Conservation (phyloP, 1,284 basidiomycete species). For the Amylostereum areolatum region DNA sequence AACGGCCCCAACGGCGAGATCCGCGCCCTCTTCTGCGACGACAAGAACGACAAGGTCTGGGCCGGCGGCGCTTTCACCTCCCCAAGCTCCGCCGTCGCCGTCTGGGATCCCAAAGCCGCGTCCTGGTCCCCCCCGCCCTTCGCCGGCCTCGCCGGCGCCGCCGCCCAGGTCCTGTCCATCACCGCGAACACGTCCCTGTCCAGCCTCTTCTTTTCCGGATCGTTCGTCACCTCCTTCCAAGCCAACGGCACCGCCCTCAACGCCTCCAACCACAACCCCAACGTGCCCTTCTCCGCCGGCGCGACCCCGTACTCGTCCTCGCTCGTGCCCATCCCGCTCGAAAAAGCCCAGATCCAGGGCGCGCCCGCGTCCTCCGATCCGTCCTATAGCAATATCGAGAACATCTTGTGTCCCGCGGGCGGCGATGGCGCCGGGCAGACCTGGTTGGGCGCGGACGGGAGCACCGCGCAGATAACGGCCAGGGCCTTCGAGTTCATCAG, state of each 20-base stretch:
- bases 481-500: slow-evolving; percentile 68
- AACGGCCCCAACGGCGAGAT: slow-evolving; percentile 69
- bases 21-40: slow-evolving; percentile 79
- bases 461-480: slow-evolving; percentile 67
- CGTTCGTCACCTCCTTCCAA: slow-evolving; percentile 72
- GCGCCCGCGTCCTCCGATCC: slow-evolving; percentile 63
- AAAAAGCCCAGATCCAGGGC: slow-evolving; percentile 60
- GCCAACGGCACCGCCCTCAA: slow-evolving; percentile 53
- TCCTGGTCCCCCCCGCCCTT: slow-evolving; percentile 80
- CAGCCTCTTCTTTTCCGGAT: slow-evolving; percentile 84
- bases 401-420: slow-evolving; percentile 81
- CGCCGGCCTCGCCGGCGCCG: slow-evolving; percentile 72
- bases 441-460: slow-evolving; percentile 80
- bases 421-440: slow-evolving; percentile 75
- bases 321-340: slow-evolving; percentile 80
- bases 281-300: slow-evolving; percentile 68
- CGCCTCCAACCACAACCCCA: slow-evolving; percentile 60
- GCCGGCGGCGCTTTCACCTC: slow-evolving; percentile 79
- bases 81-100: slow-evolving; percentile 67
- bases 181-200: slow-evolving; percentile 64
- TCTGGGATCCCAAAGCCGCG: slow-evolving; percentile 64
- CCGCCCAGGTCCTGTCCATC: slow-evolving; percentile 71
- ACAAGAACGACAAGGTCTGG: slow-evolving; percentile 69
- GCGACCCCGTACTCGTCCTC: slow-evolving; percentile 87
- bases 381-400: slow-evolving; percentile 65